Evolutionary conservation across 164 flowering plant species (phyloP).

Genomic region (Stephania cephalantha): DNA sequence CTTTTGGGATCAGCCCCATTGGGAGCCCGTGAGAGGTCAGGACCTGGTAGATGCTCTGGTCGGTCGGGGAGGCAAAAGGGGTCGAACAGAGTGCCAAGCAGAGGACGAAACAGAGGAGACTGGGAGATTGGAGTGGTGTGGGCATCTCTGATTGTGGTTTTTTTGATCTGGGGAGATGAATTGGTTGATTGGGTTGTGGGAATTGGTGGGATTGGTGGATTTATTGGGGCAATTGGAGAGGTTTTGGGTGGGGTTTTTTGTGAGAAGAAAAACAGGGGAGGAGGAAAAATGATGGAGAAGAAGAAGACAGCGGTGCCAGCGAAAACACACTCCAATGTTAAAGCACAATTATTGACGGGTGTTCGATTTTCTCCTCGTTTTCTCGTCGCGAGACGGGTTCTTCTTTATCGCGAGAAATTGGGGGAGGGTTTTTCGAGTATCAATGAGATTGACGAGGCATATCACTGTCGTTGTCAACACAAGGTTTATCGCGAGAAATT

Average conservation of each 20-base stretch:
- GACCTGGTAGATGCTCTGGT: constrained; percentile 27
- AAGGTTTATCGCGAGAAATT: no score
- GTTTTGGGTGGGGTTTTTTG: neutral
- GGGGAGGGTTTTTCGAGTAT: neutral
- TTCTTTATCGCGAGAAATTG: neutral
- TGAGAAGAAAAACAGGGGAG: neutral
- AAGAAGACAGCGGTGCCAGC: constrained; percentile 23
- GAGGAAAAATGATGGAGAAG: constrained; percentile 7
- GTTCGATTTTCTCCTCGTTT: neutral
- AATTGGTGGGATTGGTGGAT: neutral
- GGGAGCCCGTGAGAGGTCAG: constrained; percentile 31
- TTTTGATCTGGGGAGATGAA: neutral
- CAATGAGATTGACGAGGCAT: no score
- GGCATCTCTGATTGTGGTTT: neutral
- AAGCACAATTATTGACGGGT: neutral
- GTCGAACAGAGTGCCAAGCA: neutral
- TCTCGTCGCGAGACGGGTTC: neutral
- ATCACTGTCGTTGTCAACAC: no score
- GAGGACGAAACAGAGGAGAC: neutral
- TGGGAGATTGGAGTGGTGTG: neutral
- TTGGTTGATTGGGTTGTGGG: neutral
- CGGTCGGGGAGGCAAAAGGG: neutral
- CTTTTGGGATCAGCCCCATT: constrained; percentile 39
- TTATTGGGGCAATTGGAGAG: neutral
- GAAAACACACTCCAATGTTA: constrained; percentile 7